A percentile compares a stretch with the other conserved stretches of the same genome.
Evolutionary conservation across 1,284 basidiomycete species (phyloP).

Genomic region (Boletellus deceptivus): DNA sequence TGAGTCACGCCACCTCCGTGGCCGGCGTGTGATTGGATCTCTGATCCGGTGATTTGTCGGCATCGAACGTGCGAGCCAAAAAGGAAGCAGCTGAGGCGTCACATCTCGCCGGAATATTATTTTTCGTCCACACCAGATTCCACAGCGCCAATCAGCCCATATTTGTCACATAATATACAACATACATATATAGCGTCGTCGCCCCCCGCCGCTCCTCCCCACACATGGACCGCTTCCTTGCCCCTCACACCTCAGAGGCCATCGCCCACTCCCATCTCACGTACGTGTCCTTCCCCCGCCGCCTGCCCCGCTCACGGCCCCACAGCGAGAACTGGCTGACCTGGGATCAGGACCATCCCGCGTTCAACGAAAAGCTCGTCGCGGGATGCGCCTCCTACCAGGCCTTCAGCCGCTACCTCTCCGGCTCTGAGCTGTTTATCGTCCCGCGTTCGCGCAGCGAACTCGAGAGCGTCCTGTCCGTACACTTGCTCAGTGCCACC

Average conservation of each 20-base stretch:
- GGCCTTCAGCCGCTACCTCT: conserved; percentile 58
- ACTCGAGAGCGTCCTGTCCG: conserved; percentile 70
- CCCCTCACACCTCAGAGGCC: conserved; percentile 71
- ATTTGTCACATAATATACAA: too few species aligned
- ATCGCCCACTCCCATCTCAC: conserved; percentile 64
- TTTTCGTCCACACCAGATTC: too few species aligned
- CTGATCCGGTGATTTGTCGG: conserved; percentile 1
- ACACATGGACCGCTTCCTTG: conserved; percentile 64
- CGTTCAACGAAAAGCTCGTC: conserved; percentile 69
- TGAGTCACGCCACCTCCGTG: not conserved
- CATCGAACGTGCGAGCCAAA: conserved; percentile 23
- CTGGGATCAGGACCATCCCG: conserved; percentile 67
- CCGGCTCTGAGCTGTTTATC: conserved; percentile 66
- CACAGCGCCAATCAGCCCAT: conserved; percentile 15
- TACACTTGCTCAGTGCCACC: conserved; percentile 10
- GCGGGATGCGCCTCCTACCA: conserved; percentile 66
- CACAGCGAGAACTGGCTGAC: conserved; percentile 61
- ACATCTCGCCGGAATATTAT: too few species aligned
- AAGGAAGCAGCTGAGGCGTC: conserved; percentile 12
- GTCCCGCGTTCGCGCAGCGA: conserved; percentile 60
- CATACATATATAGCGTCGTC: not conserved
- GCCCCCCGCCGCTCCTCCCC: not conserved
- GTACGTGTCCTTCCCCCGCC: conserved; percentile 38
- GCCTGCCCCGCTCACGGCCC: conserved; percentile 4
- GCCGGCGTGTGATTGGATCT: not conserved